Conservation (phyloP, 1,284 basidiomycete species). For the Ganoderma leucocontextum region DNA sequence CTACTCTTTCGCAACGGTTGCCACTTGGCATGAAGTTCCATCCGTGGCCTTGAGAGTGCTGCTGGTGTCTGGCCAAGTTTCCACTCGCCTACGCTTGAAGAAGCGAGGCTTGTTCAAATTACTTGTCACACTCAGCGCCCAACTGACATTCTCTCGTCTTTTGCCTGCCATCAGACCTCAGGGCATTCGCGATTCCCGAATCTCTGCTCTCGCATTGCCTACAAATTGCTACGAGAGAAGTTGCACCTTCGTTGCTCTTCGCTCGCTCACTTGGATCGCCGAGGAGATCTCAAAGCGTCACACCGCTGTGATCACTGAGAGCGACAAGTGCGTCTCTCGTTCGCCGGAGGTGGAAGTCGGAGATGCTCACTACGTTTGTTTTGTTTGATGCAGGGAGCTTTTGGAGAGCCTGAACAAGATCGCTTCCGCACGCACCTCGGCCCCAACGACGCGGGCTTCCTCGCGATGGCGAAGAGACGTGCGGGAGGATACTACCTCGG, state of each 20-base stretch:
- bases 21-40: too few relatives aligned
- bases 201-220: neutral
- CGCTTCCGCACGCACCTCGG: slow-evolving; percentile 67
- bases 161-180: slow-evolving; percentile 11
- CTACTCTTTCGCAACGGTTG: too few relatives aligned
- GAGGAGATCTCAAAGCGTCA: slow-evolving; percentile 56
- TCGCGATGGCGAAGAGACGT: slow-evolving; percentile 48
- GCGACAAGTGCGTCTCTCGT: too few relatives aligned
- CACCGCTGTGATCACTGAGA: slow-evolving; percentile 33
- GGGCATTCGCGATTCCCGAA: neutral
- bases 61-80: too few relatives aligned
- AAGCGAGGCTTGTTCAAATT: too few relatives aligned
- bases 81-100: too few relatives aligned
- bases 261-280: slow-evolving; percentile 40
- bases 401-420: slow-evolving; percentile 62
- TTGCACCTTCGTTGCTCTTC: neutral
- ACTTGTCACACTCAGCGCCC: too few relatives aligned
- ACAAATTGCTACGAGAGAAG: slow-evolving; percentile 3
- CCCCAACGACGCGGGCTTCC: slow-evolving; percentile 60
- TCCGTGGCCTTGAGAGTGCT: too few relatives aligned
- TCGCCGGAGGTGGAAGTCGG: neutral
- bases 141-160: slow-evolving; percentile 22
- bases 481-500: slow-evolving; percentile 56
- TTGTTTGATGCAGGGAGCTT: slow-evolving; percentile 50
- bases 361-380: neutral